These are phyloP conservation scores for Phytophthora palmivora DNA, from an alignment of 352 stramenopile genomes.

Conservation along the genomic window DNA sequence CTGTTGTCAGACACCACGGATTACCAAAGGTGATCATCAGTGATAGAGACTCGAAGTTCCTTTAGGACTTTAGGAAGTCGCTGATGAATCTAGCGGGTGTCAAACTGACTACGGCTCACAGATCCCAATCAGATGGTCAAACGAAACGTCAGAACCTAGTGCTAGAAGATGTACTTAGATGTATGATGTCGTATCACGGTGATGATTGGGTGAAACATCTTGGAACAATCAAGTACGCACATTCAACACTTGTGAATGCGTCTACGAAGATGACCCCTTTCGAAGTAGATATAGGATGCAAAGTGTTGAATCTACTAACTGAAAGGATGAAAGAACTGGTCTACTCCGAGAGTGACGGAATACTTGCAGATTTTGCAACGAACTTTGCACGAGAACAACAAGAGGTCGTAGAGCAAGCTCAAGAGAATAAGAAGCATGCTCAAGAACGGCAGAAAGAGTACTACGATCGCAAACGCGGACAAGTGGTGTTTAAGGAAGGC, in stretches of 20 bases:
- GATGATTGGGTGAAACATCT: slow-evolving; percentile 18
- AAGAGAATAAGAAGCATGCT: no score
- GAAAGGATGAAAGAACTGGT: no score
- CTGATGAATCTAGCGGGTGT: slow-evolving; percentile 10
- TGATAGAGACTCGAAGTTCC: slow-evolving; percentile 28
- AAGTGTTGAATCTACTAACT: slow-evolving; percentile 1
- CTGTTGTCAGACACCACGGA: no score
- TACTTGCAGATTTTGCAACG: no score
- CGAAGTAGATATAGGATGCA: slow-evolving; percentile 18
- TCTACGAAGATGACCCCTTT: slow-evolving; percentile 12
- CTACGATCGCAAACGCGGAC: no score
- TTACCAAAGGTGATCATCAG: no score
- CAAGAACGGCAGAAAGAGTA: no score
- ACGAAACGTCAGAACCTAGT: slow-evolving; percentile 24
- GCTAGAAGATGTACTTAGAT: slow-evolving; percentile 22
- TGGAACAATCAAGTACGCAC: slow-evolving; percentile 26
- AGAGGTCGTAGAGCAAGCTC: no score
- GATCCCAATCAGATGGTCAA: slow-evolving; percentile 23
- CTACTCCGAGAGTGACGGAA: no score
- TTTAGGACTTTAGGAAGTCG: slow-evolving; percentile 14
- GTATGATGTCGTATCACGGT: slow-evolving; percentile 23
- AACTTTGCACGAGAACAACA: no score
- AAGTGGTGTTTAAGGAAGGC: no score
- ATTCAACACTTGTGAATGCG: slow-evolving; percentile 18
- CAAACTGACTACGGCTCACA: no score